phyloP scores from a whole-genome alignment of 306 rosid genomes.

The Glycine soja region DNA sequence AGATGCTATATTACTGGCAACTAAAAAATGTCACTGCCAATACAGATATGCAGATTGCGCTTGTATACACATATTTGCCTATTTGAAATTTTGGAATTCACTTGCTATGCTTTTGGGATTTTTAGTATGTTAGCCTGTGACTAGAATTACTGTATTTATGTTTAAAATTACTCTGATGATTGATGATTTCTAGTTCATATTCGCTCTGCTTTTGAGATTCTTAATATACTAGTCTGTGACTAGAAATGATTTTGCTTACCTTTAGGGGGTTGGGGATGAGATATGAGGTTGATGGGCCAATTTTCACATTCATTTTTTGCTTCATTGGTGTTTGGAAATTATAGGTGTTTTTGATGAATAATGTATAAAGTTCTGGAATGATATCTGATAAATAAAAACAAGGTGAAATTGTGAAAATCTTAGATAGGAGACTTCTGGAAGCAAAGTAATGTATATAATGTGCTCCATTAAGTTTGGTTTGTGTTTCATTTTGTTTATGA shows the following conservation, averaged over 20 bases:
- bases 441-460: neutral
- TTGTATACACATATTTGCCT: constrained; percentile 14
- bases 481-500: constrained; percentile 25
- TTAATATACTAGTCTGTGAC: neutral
- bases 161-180: constrained; percentile 18
- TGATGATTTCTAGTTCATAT: constrained; percentile 21
- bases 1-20: constrained; percentile 32
- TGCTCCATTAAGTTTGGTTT: neutral
- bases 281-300: constrained; percentile 6
- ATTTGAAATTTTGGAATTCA: constrained; percentile 26
- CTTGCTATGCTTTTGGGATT: constrained; percentile 14
- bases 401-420: constrained; percentile 3
- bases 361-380: neutral
- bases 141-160: neutral
- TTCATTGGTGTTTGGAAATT: neutral
- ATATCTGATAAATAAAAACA: constrained; percentile 17
- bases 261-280: constrained; percentile 13
- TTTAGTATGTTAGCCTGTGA: constrained; percentile 11
- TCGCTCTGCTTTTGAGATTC: constrained; percentile 18
- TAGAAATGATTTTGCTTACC: neutral
- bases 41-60: constrained; percentile 26
- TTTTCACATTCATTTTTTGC: neutral
- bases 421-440: constrained; percentile 4
- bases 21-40: constrained; percentile 32
- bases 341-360: constrained; percentile 19